A percentile compares a stretch with the other conserved stretches of the same genome.
These are phyloP conservation scores for Colletotrichum sp. DNA, from an alignment of 2,329 filamentous ascomycete genomes.

Conservation along the genomic window DNA sequence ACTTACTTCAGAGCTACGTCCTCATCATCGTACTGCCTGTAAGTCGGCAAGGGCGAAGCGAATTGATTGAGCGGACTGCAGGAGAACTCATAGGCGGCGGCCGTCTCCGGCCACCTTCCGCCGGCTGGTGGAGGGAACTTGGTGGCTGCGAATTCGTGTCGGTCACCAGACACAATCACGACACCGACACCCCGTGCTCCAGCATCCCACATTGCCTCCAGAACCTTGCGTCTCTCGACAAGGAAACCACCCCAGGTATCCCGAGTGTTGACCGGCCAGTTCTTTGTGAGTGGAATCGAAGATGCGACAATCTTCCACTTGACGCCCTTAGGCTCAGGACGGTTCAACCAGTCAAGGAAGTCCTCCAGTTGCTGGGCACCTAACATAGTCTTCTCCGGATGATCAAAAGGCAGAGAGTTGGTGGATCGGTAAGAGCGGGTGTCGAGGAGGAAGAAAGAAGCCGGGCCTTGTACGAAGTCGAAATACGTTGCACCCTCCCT, in stretches of 20 bases:
- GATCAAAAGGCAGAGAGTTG: constrained; percentile 62
- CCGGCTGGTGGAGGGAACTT: constrained; percentile 68
- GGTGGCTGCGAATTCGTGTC: constrained; percentile 97
- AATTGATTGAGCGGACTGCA: constrained; percentile 94
- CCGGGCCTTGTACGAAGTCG: constrained; percentile 86
- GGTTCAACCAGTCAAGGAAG: constrained; percentile 76
- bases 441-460: constrained; percentile 93
- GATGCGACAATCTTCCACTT: constrained; percentile 94
- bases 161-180: constrained; percentile 84
- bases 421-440: constrained; percentile 85
- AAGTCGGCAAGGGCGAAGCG: constrained; percentile 84
- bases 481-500: constrained; percentile 77
- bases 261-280: constrained; percentile 86
- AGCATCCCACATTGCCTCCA: constrained; percentile 92
- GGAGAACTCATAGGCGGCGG: constrained; percentile 86
- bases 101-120: constrained; percentile 65
- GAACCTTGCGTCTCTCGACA: constrained; percentile 74
- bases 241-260: constrained; percentile 97
- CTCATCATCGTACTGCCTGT: constrained; percentile 78
- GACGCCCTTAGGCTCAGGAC: constrained; percentile 75
- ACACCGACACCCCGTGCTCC: constrained; percentile 78
- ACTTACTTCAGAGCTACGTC: constrained; percentile 85
- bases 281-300: constrained; percentile 95
- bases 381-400: constrained; percentile 82
- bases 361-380: constrained; percentile 79